These are phyloP conservation scores for Helianthus tuberosus DNA, from an alignment of 129 eudicot genomes.

Conservation along the genomic window DNA sequence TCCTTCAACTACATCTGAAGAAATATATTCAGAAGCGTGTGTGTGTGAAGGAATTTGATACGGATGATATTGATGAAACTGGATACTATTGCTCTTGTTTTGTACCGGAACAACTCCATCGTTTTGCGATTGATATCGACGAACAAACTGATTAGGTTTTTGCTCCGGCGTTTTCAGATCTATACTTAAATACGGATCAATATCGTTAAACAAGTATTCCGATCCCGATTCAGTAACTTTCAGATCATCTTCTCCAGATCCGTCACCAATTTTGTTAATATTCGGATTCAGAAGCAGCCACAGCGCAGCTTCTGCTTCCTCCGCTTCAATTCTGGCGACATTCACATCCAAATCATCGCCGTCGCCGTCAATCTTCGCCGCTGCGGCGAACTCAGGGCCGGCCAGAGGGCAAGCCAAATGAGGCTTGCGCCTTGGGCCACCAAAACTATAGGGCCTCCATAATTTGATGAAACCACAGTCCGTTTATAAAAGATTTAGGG, in stretches of 20 bases:
- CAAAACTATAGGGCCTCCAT: no score
- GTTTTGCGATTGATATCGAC: slow-evolving; percentile 29
- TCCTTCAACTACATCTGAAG: slow-evolving; percentile 56
- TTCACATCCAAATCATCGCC: slow-evolving; percentile 29
- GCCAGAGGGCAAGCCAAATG: no score
- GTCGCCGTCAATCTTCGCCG: slow-evolving; percentile 18
- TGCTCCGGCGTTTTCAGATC: slow-evolving; percentile 52
- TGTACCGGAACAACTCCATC: slow-evolving; percentile 91
- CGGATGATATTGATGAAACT: neutral
- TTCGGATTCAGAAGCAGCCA: slow-evolving; percentile 68
- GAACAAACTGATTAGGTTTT: slow-evolving; percentile 29
- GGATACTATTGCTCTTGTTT: slow-evolving; percentile 24
- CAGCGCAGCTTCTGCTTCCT: slow-evolving; percentile 84
- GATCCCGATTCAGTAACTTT: slow-evolving; percentile 30
- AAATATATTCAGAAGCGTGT: slow-evolving; percentile 11
- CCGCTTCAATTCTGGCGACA: slow-evolving; percentile 44
- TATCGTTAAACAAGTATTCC: slow-evolving; percentile 58
- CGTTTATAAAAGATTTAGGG: no score
- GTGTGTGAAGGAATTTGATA: slow-evolving; percentile 32
- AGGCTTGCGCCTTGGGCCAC: no score
- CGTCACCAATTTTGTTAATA: slow-evolving; percentile 4
- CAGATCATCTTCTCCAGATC: slow-evolving; percentile 25
- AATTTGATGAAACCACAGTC: no score
- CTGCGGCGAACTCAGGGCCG: no score
- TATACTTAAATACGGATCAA: slow-evolving; percentile 63